Conservation (phyloP, 164 flowering plant species). For the Stephania japonica region DNA sequence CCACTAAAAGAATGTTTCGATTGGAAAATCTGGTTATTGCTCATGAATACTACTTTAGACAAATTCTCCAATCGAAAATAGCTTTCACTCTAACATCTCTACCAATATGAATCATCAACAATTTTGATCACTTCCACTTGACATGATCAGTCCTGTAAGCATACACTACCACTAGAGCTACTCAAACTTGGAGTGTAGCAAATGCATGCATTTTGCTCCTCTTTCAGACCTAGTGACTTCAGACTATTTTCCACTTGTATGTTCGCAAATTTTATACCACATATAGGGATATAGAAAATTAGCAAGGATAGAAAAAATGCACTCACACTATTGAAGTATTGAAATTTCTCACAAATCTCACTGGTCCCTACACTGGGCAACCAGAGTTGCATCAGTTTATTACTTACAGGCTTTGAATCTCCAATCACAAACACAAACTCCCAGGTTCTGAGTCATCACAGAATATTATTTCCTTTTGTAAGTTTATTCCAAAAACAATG, state of each 20-base stretch:
- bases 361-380: background rate
- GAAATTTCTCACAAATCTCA: background rate
- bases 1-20: no score
- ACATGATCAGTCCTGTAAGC: background rate
- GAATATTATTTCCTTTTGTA: background rate
- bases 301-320: background rate
- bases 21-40: no score
- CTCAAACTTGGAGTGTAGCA: background rate
- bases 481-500: background rate
- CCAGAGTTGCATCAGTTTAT: background rate
- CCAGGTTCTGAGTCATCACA: background rate
- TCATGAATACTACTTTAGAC: no score
- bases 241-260: background rate
- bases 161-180: background rate
- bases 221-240: background rate
- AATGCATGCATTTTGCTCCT: background rate
- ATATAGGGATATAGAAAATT: background rate
- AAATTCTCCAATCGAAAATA: no score
- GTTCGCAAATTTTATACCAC: background rate
- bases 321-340: background rate
- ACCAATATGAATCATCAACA: no score
- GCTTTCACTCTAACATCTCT: no score
- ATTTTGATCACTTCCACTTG: background rate
- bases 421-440: background rate
- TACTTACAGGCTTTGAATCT: background rate